Conservation (phyloP, 345 rosid species). For the Eucalyptus pumila region DNA sequence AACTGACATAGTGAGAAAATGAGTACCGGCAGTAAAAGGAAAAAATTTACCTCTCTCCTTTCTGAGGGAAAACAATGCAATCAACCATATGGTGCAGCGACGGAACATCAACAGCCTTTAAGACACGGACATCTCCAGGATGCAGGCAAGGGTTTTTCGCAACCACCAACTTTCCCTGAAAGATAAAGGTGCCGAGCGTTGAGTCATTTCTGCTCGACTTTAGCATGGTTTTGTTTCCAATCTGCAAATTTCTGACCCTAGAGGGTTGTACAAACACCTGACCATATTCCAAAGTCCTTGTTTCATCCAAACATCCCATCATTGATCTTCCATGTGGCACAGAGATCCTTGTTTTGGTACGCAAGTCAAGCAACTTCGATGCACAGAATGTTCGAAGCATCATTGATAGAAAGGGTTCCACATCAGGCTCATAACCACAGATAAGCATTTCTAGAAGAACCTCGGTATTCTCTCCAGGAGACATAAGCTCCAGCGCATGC, state of each 20-base stretch:
- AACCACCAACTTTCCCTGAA: conserved; percentile 13
- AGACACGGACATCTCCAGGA: conserved; percentile 61
- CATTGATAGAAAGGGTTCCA: conserved; percentile 7
- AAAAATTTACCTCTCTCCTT: conserved; percentile 35
- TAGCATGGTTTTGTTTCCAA: background rate
- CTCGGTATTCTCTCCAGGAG: background rate
- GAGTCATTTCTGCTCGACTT: background rate
- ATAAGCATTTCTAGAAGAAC: background rate
- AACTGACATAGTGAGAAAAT: background rate
- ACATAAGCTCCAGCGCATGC: conserved; percentile 3
- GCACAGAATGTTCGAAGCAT: conserved; percentile 3
- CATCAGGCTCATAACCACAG: conserved; percentile 1
- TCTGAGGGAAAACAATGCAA: conserved; percentile 63
- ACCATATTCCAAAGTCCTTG: conserved; percentile 9
- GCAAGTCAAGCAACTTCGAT: conserved; percentile 2
- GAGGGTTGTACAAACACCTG: conserved; percentile 11
- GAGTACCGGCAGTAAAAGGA: conserved; percentile 5
- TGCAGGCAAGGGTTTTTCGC: conserved; percentile 59
- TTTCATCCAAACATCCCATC: conserved; percentile 21
- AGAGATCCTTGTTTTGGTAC: background rate
- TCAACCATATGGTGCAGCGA: conserved; percentile 54
- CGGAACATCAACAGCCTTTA: conserved; percentile 34
- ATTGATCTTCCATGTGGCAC: conserved; percentile 4
- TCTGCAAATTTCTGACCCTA: background rate
- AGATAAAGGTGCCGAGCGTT: background rate